phyloP scores from a whole-genome alignment of 2,329 filamentous ascomycete genomes.

The Calonectria pseudoturangicola region DNA sequence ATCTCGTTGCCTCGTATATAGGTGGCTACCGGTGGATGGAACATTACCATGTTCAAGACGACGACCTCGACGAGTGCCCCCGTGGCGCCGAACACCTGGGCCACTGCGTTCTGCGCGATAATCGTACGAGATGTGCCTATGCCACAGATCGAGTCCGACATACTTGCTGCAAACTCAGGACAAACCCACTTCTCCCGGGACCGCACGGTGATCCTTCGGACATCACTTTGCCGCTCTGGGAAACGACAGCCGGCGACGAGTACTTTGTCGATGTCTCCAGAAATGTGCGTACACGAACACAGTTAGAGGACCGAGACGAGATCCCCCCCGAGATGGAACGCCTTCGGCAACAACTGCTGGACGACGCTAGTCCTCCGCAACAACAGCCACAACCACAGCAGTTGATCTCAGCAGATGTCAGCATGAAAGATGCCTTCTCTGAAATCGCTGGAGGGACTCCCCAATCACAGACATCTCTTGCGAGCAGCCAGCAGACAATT shows the following conservation, averaged over 20 bases:
- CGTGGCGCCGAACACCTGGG: constrained; percentile 37
- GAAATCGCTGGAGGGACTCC: not conserved
- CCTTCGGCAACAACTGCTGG: constrained; percentile 24
- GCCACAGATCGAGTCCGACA: constrained; percentile 41
- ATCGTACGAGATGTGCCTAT: constrained; percentile 44
- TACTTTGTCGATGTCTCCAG: constrained; percentile 40
- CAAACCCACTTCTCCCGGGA: constrained; percentile 42
- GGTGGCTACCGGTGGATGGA: constrained; percentile 42
- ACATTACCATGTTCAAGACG: constrained; percentile 47
- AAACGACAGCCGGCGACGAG: constrained; percentile 31
- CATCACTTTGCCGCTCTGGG: constrained; percentile 40
- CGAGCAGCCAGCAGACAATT: not conserved
- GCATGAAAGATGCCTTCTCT: not conserved
- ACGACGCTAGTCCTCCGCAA: not conserved
- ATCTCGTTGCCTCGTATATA: constrained; percentile 42
- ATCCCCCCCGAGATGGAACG: constrained; percentile 34
- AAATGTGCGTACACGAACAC: constrained; percentile 36
- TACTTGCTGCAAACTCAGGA: constrained; percentile 46
- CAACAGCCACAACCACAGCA: not conserved
- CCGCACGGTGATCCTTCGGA: constrained; percentile 36
- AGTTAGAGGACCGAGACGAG: constrained; percentile 41
- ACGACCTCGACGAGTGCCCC: constrained; percentile 45
- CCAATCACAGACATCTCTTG: not conserved
- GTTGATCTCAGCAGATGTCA: not conserved
- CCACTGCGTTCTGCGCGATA: constrained; percentile 46